phyloP scores from a whole-genome alignment of 306 rosid species.

The Nissolia schottii region DNA sequence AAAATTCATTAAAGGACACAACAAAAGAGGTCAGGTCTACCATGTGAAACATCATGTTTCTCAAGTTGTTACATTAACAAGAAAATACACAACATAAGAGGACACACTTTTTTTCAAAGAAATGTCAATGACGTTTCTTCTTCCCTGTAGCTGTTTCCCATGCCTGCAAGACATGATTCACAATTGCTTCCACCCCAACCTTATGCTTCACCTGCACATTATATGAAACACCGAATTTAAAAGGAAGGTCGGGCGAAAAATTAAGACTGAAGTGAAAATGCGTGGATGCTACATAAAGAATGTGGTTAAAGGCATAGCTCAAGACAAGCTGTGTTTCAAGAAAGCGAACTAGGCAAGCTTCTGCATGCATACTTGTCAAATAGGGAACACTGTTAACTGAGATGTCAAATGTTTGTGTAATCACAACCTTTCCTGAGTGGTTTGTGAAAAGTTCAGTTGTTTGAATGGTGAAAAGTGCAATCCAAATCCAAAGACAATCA shows the following conservation, averaged over 20 bases:
- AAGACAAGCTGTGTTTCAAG: background rate
- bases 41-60: background rate
- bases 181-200: constrained; percentile 73
- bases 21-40: background rate
- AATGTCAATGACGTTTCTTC: constrained; percentile 55
- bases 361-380: no score
- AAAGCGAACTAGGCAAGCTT: background rate
- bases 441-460: background rate
- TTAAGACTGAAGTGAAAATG: background rate
- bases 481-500: background rate
- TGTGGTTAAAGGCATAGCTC: background rate
- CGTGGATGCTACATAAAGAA: background rate
- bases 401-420: no score
- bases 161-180: constrained; percentile 56
- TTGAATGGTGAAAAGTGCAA: background rate
- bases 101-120: background rate
- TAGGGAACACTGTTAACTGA: no score
- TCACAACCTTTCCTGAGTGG: background rate
- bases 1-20: background rate
- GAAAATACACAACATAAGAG: background rate
- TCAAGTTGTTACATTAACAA: background rate
- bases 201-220: constrained; percentile 76
- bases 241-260: background rate
- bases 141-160: constrained; percentile 78
- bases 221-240: background rate